A percentile compares a stretch with the other conserved stretches of the same genome.
These are phyloP conservation scores for Ustilago sp. DNA, from an alignment of 1,284 basidiomycete genomes.

Conservation along the genomic window DNA sequence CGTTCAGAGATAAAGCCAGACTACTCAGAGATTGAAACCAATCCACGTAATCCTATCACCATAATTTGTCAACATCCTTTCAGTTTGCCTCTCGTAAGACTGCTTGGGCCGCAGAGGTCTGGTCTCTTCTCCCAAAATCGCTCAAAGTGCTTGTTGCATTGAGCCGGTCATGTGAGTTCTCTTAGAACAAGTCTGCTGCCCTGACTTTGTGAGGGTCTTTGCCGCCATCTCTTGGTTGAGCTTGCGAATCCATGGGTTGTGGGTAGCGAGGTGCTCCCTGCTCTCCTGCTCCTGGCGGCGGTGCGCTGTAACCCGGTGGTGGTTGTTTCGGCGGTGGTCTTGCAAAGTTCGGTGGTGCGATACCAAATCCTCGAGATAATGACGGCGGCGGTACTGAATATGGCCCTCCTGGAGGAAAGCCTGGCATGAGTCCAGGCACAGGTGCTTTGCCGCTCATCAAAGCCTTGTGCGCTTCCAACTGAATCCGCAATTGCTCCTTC, in stretches of 20 bases:
- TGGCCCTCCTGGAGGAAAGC: constrained; percentile 28
- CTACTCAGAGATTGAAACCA: constrained; percentile 26
- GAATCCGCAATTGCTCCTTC: constrained; percentile 81
- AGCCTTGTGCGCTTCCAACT: constrained; percentile 88
- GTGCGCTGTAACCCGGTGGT: constrained; percentile 28
- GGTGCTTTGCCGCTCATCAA: constrained; percentile 80
- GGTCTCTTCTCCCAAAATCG: neutral
- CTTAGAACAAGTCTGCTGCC: constrained; percentile 53
- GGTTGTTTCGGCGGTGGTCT: constrained; percentile 38
- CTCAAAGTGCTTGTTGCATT: neutral
- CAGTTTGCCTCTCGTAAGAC: neutral
- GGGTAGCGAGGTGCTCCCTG: constrained; percentile 6
- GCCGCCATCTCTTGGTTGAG: constrained; percentile 17
- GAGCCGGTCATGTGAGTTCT: neutral
- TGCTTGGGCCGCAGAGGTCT: too few relatives aligned
- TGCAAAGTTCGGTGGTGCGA: constrained; percentile 35
- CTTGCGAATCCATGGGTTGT: constrained; percentile 14
- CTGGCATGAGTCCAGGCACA: constrained; percentile 31
- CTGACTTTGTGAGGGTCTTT: constrained; percentile 29
- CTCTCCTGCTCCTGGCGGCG: constrained; percentile 15
- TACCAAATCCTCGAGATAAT: constrained; percentile 19
- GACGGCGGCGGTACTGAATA: constrained; percentile 44
- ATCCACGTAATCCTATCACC: neutral
- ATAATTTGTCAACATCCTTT: neutral
- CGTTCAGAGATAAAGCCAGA: constrained; percentile 37